phyloP scores from a whole-genome alignment of 345 rosid genomes.

The Physaria fendleri region DNA sequence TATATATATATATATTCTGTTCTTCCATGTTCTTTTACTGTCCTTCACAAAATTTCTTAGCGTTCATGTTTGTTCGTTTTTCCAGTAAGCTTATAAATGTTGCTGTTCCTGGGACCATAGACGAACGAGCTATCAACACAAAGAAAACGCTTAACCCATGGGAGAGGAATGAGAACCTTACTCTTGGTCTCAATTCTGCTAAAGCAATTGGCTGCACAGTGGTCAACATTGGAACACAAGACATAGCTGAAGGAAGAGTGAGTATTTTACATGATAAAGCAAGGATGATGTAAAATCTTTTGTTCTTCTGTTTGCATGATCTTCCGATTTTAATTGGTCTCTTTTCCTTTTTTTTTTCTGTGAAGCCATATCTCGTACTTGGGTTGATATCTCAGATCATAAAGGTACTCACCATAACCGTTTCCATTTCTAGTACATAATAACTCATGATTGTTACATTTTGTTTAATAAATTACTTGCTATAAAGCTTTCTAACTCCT shows the following conservation, averaged over 20 bases:
- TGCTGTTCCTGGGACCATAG: constrained; percentile 97
- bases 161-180: constrained; percentile 99
- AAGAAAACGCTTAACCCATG: constrained; percentile 77
- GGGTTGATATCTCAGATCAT: constrained; percentile 95
- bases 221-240: constrained; percentile 92
- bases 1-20: no score
- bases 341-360: constrained; percentile 16
- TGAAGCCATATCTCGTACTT: constrained; percentile 89
- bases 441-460: background rate
- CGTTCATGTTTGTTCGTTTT: constrained; percentile 19
- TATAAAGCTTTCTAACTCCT: constrained; percentile 9
- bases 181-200: constrained; percentile 95
- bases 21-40: background rate
- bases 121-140: constrained; percentile 96
- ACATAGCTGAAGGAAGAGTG: constrained; percentile 92
- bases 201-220: constrained; percentile 99
- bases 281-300: background rate
- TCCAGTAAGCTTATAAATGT: constrained; percentile 96
- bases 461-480: background rate
- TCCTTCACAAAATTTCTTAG: background rate
- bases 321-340: background rate
- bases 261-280: constrained; percentile 27
- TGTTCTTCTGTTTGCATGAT: constrained; percentile 3
- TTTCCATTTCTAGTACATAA: background rate
- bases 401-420: constrained; percentile 49